Base-by-base conservation (phyloP, 2,329 filamentous ascomycete genomes). In the Trichoderma gracile region DNA sequence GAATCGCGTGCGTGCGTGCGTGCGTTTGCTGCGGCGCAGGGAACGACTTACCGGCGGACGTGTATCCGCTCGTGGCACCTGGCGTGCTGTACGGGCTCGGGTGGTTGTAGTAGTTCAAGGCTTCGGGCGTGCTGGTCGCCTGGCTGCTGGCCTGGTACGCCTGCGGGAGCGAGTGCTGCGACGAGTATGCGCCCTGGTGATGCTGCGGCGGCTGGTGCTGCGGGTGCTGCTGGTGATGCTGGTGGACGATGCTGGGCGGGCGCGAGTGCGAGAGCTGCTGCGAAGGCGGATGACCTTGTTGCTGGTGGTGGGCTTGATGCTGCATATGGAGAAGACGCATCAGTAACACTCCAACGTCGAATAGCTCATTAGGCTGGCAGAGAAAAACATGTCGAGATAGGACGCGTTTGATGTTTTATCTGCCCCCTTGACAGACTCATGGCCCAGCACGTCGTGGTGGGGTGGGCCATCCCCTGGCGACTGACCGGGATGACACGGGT, bases 81-180 rank as follows among this genome's bases (percentile, higher is more conserved):
- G 91, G 88, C 63, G 91, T 89, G 79, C 89, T 93, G 80, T 96
- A 96, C 12, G 91, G 86, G 75, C 88, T 92, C 68, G 90, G 86
- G 74, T 95, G 91, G 65, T 89, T 86, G 74, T 90, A 87, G 78
- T 94, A 96, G 71, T 87, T 84, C 59, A 90, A 79, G 70, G 71
- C 76, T 65, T 96, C 90, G 73, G 89, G 88, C 50, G 84, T 83
- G 73, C 81, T 85, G 65, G 83, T 80, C 25, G 84, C 82, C 75
- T 89, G 87, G 69, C 84, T 82, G 64, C 87, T 81, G 68, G 87
- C 84, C 68, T 89, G 86, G 78, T 95, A 95, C 72, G 85, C 81
- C 71, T 86, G 84, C 71, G 89, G 81, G 69, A 84, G 78, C 25
- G 87, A 83, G 79, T 91, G 86, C 69, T 86, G 78, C 66, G 87